phyloP scores from a whole-genome alignment of 1,284 basidiomycete genomes.

The Exsudoporus floridanus region DNA sequence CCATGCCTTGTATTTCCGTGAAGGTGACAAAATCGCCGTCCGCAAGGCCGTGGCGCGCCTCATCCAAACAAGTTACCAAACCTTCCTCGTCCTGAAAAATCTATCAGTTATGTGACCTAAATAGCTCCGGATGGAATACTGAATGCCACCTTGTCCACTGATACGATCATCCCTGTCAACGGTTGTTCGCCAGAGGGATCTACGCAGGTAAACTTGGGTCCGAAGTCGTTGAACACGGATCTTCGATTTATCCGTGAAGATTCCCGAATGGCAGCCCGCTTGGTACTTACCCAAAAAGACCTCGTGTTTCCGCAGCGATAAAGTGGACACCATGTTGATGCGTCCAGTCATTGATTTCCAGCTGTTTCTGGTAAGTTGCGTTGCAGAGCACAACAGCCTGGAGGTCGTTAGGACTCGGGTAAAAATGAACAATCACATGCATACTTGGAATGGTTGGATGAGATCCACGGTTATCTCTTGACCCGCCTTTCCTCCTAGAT shows the following conservation, averaged over 20 bases:
- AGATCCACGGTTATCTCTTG: constrained; percentile 77
- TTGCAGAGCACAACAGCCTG: constrained; percentile 91
- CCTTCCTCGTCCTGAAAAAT: constrained; percentile 73
- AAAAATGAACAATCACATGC: constrained; percentile 18
- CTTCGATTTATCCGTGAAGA: constrained; percentile 43
- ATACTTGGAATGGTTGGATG: constrained; percentile 85
- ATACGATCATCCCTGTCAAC: constrained; percentile 93
- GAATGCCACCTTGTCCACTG: constrained; percentile 69
- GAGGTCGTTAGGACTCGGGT: neutral
- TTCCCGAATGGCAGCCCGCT: neutral
- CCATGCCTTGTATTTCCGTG: constrained; percentile 96
- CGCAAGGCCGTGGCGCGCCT: constrained; percentile 95
- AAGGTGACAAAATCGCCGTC: constrained; percentile 99
- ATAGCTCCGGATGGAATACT: constrained; percentile 9
- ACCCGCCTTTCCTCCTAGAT: constrained; percentile 68
- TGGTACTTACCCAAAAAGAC: constrained; percentile 83
- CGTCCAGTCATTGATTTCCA: constrained; percentile 95
- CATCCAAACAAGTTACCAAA: constrained; percentile 94
- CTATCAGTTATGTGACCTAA: constrained; percentile 3
- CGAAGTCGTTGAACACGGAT: constrained; percentile 96
- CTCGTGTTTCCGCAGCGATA: constrained; percentile 89
- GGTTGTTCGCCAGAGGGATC: constrained; percentile 96
- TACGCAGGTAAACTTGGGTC: constrained; percentile 89
- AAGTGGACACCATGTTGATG: constrained; percentile 89
- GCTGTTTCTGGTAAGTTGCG: constrained; percentile 74